Base-by-base conservation (phyloP, 2,329 filamentous ascomycete genomes). In the Tolypocladium endophyticum region DNA sequence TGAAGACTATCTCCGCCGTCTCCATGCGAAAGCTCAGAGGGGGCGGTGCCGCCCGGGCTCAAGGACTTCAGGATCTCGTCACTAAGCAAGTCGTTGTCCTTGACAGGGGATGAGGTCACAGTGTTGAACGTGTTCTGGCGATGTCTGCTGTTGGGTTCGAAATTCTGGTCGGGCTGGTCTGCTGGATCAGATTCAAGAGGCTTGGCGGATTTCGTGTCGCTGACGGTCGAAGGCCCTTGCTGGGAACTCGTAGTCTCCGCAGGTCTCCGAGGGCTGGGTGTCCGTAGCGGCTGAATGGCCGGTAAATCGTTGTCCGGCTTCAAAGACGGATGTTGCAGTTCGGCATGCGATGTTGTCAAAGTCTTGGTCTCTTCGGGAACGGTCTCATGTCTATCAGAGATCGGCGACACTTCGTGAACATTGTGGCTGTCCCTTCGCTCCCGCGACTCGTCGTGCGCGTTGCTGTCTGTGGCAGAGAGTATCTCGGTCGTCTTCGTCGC, bases 61-160 rank as follows among this genome's bases (percentile, higher is more conserved):
- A 92, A 76, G 50, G 85, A 88, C 60, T 83, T 84, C 58, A 90
- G 84, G 59, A 92, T 92, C 66, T 92, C 89, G 61, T 90, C 87
- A 35, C 85, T 81, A 55, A 92, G 71, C 59, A 82, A 79, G 64
- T 92, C 89, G 66, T 83, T 91, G 66, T 91, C 88, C 64, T 87
- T 83, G 61, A 86, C 77, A 36, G 84, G 79, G 0, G 80, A 79
- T 9, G 79, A 78, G 12, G 78, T 77, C 12, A 74, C 68, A 0
- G 79, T 81, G 66, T 80, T 82, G 55, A 78, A 70, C 0, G 78
- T 80, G 8, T 73, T 69, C 33, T 75, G 72, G 3, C 78, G 74
- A 58, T 76, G 72, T 30, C 81, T 65, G 8, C 70, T 67, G 25
- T 69, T 67, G 18, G 71, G 68, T 35, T 69, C 68, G 56, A 76